phyloP scores from a whole-genome alignment of 2,329 filamentous ascomycete genomes.

The Calycina herbarum region DNA sequence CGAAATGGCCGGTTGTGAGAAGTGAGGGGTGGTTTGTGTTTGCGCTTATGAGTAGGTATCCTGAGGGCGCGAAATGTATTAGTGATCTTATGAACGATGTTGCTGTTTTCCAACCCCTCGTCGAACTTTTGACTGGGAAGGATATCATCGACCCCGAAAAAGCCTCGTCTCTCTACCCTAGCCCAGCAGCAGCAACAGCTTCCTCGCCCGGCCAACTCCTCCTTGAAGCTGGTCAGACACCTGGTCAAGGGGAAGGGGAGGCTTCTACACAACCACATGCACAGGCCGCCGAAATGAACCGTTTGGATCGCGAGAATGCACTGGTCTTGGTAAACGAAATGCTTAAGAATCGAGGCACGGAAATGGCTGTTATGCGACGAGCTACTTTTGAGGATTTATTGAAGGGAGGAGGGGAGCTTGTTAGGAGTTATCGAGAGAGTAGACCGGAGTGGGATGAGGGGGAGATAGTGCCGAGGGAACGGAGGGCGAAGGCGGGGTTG shows the following conservation, averaged over 20 bases:
- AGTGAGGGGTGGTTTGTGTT: slow-evolving; percentile 64
- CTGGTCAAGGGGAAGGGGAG: slow-evolving; percentile 8
- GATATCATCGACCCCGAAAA: slow-evolving; percentile 30
- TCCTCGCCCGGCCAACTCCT: slow-evolving; percentile 8
- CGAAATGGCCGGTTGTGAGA: slow-evolving; percentile 58
- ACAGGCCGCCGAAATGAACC: slow-evolving; percentile 45
- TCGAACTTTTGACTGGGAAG: slow-evolving; percentile 51
- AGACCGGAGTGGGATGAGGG: slow-evolving; percentile 4
- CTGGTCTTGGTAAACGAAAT: slow-evolving; percentile 59
- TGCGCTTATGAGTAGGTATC: slow-evolving; percentile 57
- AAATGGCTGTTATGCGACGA: slow-evolving; percentile 43
- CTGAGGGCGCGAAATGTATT: slow-evolving; percentile 50
- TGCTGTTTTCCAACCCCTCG: slow-evolving; percentile 47
- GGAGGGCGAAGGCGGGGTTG: slow-evolving; percentile 14
- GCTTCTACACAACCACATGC: slow-evolving; percentile 23
- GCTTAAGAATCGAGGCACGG: slow-evolving; percentile 45
- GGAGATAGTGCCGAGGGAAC: slow-evolving; percentile 13
- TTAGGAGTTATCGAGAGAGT: slow-evolving; percentile 29
- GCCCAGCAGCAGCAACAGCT: slow-evolving; percentile 1
- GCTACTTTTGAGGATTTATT: slow-evolving; percentile 50
- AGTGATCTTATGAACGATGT: slow-evolving; percentile 44
- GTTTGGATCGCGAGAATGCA: slow-evolving; percentile 60
- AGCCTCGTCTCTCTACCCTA: slow-evolving; percentile 5
- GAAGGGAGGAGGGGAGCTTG: slow-evolving; percentile 46
- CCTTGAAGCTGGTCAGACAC: slow-evolving; percentile 17